Conservation (phyloP, 306 rosid species). For the Malus sylvestris region DNA sequence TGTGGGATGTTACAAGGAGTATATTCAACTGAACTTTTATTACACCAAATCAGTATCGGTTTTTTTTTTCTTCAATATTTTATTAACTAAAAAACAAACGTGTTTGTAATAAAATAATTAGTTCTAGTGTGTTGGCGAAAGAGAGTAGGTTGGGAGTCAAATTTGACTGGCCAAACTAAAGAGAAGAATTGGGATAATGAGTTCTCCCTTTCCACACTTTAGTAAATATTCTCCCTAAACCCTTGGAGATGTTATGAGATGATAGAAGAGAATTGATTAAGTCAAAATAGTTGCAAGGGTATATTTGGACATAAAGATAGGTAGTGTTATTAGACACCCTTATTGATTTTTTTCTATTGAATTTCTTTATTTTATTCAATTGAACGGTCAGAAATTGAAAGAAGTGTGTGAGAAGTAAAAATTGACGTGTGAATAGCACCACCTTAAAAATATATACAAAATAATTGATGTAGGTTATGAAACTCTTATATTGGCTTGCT, state of each 20-base stretch:
- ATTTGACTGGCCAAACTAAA: not conserved
- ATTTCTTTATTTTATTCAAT: too few species aligned
- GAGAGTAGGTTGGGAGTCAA: not conserved
- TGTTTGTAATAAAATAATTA: not conserved
- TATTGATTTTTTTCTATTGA: too few species aligned
- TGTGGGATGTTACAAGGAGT: not conserved
- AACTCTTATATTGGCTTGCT: not conserved
- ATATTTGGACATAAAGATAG: not conserved
- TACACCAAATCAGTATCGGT: not conserved
- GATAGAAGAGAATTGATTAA: not conserved
- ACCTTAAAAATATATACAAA: not conserved
- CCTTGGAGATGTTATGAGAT: not conserved
- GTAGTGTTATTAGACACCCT: too few species aligned
- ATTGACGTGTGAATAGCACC: accelerated
- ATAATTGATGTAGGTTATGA: not conserved
- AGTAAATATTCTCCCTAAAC: not conserved
- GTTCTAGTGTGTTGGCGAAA: not conserved
- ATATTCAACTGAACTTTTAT: not conserved
- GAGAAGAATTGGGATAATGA: not conserved
- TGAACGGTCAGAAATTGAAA: accelerated
- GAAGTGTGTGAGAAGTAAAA: too few species aligned
- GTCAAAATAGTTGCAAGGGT: not conserved
- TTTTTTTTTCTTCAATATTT: too few species aligned
- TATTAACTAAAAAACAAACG: not conserved
- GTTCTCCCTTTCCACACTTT: not conserved